Base-by-base conservation (phyloP, 768 basidiomycete genomes). In the Boletus coccyginus region DNA sequence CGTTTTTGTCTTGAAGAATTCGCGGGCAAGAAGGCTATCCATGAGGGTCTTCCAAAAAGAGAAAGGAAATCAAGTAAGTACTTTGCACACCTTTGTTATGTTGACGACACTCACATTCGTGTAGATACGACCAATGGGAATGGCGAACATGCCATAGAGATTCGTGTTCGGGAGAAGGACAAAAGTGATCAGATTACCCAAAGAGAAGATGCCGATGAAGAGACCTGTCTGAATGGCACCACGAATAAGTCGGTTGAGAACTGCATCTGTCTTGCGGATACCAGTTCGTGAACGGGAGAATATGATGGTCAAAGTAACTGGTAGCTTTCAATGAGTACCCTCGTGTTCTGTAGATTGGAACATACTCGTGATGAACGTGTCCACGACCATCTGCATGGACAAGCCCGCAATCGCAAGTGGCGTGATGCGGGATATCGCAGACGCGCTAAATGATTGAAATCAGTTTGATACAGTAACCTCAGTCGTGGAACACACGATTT, bases 251-350 rank as follows among this genome's bases (percentile, higher is more conserved):
- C 39, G 43, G 33, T 55, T 55, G 24, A 58, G 24, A 11, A 82
- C 74, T 0, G 73, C 78, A 59, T 85, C 81, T 9, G 79, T 83
- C 59, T 70, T 77, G 14, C 70, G 70, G 66, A 82, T 79, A 17
- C 83, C 82, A 13, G 82, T 83, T 50, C 77, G 73, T 7, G 76
- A 76, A 39, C 52, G 52, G 11, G 12, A 46, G 40, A 36, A 24
- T 13, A 47, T 7, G 13, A 31, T 21, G 21, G 49, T n/a, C 39
- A 46, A 43, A 4, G 59, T 62, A 12, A 65, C 70, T 62, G 71
- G 24, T 27, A 16, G 16, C 12, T 31, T n/a, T 19, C 2, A 32
- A 9, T 38, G 55, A 12, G 29, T 10, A 31, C 6, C 6, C 16
- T 27, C 5, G 3, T 17, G 16, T n/a, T 6, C 5, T 27, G 10